Evolutionary conservation across 2,329 filamentous ascomycete species (phyloP), one percentile per base, ranked within the genome.

Genomic region (Helotiales sp.): DNA sequence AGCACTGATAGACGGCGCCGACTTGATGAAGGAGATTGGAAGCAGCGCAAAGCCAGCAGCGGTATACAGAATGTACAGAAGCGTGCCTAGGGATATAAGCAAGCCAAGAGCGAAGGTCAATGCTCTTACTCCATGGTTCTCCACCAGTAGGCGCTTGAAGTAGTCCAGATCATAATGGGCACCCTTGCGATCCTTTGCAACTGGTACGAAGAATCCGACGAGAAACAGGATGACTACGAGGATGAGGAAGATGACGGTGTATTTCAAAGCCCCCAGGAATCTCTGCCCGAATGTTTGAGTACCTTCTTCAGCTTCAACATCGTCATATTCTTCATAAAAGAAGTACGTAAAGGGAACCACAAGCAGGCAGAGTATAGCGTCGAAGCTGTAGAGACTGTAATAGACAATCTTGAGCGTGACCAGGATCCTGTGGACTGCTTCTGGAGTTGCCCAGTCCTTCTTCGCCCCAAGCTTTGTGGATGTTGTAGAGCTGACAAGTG

Each of bases 301-400:
- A 34, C 93, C 92, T 68, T 92, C 87, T 74, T 97, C 92, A 37
- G 90, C 86, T 69, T 93, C 93, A 22, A 95, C 90, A 80, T 97
- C 93, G 75, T 97, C 95, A 72, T 97, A 97, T 79, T 98, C 96
- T 79, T 99, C 96, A 76, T 97, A 96, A 89, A 91, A 97, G 79
- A 99, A 99, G 82, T 99, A 99, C 57, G 94, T 91, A 77, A 99
- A 99, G 0, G 96, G 96, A 22, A 98, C 91, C 52, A 97, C 87
- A 20, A 98, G 79, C 54, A 99, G 84, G 76, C 96, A 99, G 11
- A 99, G 87, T 6, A 97, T 78, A 0, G 93, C 92, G 79, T 99
- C 96, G 72, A 97, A 83, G 74, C 92, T 96, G 82, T 98, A 99
- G 0, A 99, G 85, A 0, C 89, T 85, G 80, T 98, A 98, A 82